Conservation (phyloP, 2,329 filamentous ascomycete species). For the Aspergillus ruber region DNA sequence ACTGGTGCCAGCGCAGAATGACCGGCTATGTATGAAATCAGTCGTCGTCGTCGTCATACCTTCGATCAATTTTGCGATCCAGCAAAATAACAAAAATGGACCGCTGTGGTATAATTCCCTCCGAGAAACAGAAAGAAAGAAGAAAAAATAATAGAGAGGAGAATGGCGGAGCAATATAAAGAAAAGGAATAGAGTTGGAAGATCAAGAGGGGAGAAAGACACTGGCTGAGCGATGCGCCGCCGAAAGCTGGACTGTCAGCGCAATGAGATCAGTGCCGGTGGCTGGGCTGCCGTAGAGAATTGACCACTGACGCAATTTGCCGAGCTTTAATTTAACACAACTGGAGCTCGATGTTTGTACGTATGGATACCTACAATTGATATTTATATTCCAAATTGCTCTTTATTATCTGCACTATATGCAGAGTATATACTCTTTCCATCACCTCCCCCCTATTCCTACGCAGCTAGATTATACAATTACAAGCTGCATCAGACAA, state of each 20-base stretch:
- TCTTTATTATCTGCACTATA: background rate
- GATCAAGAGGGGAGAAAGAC: conserved; percentile 1
- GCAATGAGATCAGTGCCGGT: conserved; percentile 10
- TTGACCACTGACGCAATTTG: too few species aligned
- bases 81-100: background rate
- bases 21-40: background rate
- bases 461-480: too few species aligned
- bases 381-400: background rate
- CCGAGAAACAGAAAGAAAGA: background rate
- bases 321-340: too few species aligned
- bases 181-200: conserved; percentile 6
- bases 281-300: background rate
- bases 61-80: background rate
- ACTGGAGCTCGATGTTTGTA: too few species aligned
- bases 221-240: conserved; percentile 4
- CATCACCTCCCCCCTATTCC: background rate
- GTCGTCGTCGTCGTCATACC: background rate
- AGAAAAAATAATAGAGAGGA: background rate
- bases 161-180: background rate
- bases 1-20: conserved; percentile 3
- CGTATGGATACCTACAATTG: background rate
- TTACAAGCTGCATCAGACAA: background rate
- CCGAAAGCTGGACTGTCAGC: conserved; percentile 4
- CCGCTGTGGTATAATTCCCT: background rate
- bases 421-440: too few species aligned